Evolutionary conservation across 345 rosid genomes (phyloP).

Genomic region (Corymbia maculata): DNA sequence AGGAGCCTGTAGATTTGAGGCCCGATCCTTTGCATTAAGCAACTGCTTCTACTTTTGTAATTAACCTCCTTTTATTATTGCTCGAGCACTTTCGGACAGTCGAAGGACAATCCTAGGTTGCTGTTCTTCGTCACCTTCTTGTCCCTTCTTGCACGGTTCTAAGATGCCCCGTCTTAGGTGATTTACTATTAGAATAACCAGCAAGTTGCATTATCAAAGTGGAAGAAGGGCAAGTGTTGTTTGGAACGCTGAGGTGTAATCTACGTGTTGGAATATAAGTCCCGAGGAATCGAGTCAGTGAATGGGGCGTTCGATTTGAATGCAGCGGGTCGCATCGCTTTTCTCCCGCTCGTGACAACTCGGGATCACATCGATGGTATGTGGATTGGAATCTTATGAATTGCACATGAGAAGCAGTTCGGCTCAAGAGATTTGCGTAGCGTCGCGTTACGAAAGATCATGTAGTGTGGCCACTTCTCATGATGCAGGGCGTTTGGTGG

Average conservation of each 20-base stretch:
- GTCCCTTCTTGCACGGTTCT: neutral
- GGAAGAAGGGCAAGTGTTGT: rapidly evolving
- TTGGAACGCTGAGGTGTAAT: neutral
- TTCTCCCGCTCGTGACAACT: neutral
- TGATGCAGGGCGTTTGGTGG: neutral
- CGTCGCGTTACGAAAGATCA: neutral
- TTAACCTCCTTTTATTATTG: neutral
- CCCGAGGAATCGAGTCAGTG: neutral
- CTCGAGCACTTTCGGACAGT: neutral
- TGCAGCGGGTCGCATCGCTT: neutral
- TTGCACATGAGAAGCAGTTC: neutral
- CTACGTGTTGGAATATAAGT: neutral
- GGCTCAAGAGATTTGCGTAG: neutral
- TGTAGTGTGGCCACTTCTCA: neutral
- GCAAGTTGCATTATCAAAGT: neutral
- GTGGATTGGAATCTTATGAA: neutral
- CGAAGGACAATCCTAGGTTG: neutral
- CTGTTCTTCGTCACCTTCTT: neutral
- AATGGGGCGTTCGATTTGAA: neutral
- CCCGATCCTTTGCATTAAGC: neutral
- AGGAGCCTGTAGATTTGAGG: neutral
- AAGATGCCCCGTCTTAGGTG: neutral
- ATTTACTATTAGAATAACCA: neutral
- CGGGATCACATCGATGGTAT: neutral
- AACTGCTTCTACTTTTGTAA: neutral